Evolutionary conservation across 116 monocot genomes (phyloP), one percentile per base, ranked within the genome.

Genomic region (Iris pallida): DNA sequence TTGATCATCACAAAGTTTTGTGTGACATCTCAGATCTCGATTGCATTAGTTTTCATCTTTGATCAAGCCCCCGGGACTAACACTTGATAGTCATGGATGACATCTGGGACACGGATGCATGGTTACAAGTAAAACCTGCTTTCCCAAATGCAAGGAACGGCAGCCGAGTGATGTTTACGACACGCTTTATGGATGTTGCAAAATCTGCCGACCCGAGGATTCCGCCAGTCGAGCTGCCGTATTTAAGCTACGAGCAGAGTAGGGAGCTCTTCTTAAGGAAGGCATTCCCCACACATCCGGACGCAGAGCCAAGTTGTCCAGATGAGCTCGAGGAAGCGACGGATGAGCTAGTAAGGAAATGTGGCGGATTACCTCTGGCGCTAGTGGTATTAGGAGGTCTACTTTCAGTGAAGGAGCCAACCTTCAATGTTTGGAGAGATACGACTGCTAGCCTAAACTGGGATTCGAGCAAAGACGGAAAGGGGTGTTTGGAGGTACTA

Each of bases 51-150:
- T n/a, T n/a, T n/a, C n/a, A n/a, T n/a, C n/a, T n/a, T n/a, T n/a
- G n/a, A n/a, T n/a, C n/a, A n/a, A n/a, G n/a, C n/a, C n/a, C n/a
- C n/a, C n/a, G n/a, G n/a, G n/a, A n/a, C n/a, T n/a, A n/a, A n/a
- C n/a, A n/a, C n/a, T n/a, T 79, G 3, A 63, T 80, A 3, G 76
- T 86, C 5, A 43, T 86, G 59, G 85, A 86, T 64, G 79, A 81
- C 41, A 47, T 86, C 3, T 78, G 78, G 78, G 61, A 55, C n/a
- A 41, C 15, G 5, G 62, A 61, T 15, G 55, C 60, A n/a, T 75
- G 71, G 81, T 7, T 44, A 7, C 14, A 61, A 44, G 14, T 78
- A 1, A 63, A 53, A 16, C 60, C 10, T 40, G 66, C 19, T 46
- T 64, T 81, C 8, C 78, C 85, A 2, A 42, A 75, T 45, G 17